Conservation (phyloP, 1,139 yeast genomes). For the Protomyces lactucae-debilis region DNA sequence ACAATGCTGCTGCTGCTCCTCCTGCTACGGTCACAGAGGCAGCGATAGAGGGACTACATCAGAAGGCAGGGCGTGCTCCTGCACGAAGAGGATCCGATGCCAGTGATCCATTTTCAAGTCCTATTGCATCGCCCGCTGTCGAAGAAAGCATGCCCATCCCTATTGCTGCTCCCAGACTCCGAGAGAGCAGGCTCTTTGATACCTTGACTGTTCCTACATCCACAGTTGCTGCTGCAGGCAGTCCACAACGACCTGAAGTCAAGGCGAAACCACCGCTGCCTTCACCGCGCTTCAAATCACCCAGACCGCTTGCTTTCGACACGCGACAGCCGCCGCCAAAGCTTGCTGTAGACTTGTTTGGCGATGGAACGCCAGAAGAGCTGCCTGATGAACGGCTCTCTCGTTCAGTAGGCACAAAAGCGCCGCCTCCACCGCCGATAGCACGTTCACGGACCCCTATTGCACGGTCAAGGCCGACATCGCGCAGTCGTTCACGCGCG, state of each 20-base stretch:
- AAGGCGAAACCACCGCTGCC: constrained; percentile 14
- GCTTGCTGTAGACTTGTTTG: background rate
- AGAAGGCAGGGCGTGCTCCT: no score
- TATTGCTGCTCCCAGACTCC: background rate
- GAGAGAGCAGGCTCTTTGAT: background rate
- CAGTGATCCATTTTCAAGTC: background rate
- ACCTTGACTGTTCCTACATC: background rate
- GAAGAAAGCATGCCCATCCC: background rate
- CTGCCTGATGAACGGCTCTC: background rate
- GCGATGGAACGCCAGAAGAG: background rate
- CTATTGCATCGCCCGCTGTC: background rate
- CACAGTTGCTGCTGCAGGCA: background rate
- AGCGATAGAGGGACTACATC: no score
- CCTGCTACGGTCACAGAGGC: no score
- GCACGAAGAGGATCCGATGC: background rate
- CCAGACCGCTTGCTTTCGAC: background rate
- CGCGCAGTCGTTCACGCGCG: background rate
- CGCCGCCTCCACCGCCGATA: constrained; percentile 2
- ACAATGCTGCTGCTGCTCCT: no score
- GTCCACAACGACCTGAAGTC: background rate
- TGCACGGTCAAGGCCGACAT: background rate
- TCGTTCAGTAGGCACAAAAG: background rate
- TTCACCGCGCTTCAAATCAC: constrained; percentile 22
- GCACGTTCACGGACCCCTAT: background rate
- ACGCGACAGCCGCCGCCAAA: background rate